These are phyloP conservation scores for Coelastrella sp. DNA, from an alignment of 139 green algal genomes.

Conservation along the genomic window DNA sequence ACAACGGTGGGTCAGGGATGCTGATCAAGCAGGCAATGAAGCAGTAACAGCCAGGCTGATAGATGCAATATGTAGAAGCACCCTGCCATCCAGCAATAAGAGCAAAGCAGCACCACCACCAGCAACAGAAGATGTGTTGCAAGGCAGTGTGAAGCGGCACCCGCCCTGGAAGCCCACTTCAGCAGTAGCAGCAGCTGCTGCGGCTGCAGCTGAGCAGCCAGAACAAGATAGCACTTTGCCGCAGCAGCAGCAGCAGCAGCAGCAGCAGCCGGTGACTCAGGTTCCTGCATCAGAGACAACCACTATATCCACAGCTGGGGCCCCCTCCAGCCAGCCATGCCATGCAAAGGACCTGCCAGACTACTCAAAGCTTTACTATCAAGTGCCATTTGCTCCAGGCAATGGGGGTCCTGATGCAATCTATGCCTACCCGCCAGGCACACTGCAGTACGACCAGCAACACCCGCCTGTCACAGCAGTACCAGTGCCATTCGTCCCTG, in stretches of 20 bases:
- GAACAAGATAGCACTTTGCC: background rate
- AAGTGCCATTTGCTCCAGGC: conserved; percentile 31
- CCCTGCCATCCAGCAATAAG: background rate
- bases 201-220: background rate
- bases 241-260: background rate
- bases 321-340: background rate
- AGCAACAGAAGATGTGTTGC: background rate
- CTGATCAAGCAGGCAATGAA: conserved; percentile 35
- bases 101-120: conserved; percentile 17
- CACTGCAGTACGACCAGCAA: background rate
- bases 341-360: background rate
- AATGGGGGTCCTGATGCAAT: conserved; percentile 41
- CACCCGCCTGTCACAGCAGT: conserved; percentile 26
- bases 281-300: background rate
- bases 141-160: conserved; percentile 22
- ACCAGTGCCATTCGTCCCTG: conserved; percentile 45
- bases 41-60: conserved; percentile 31
- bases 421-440: conserved; percentile 16
- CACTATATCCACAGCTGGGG: background rate
- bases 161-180: background rate
- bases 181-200: background rate
- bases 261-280: background rate
- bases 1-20: conserved; percentile 62
- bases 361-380: conserved; percentile 1
- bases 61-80: conserved; percentile 42